A percentile compares a stretch with the other conserved stretches of the same genome.
These are phyloP conservation scores for Beauveria bassiana DNA, from an alignment of 2,329 filamentous ascomycete genomes.

Conservation along the genomic window DNA sequence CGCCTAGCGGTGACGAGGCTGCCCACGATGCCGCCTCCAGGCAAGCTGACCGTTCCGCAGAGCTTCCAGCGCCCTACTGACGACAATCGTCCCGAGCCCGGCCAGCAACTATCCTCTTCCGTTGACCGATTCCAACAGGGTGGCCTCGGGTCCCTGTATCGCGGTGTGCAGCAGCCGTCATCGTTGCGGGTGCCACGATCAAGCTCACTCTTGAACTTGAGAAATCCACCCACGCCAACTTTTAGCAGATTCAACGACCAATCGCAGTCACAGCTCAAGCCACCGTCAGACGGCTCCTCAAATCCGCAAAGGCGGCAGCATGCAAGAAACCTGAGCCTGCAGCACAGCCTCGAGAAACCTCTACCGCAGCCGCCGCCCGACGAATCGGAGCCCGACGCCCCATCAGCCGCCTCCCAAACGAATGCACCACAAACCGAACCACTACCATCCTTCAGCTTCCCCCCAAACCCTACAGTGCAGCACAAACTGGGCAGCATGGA, in stretches of 20 bases:
- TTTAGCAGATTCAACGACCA: neutral
- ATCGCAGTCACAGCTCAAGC: slow-evolving; percentile 1
- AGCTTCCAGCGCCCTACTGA: neutral
- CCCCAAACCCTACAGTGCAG: neutral
- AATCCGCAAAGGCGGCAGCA: slow-evolving; percentile 29
- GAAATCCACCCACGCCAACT: slow-evolving; percentile 2
- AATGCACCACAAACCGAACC: slow-evolving; percentile 22
- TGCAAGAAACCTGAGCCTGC: slow-evolving; percentile 47
- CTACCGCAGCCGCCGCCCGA: slow-evolving; percentile 42
- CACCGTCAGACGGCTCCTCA: slow-evolving; percentile 9
- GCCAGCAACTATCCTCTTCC: neutral
- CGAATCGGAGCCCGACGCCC: slow-evolving; percentile 2
- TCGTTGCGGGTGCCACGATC: neutral
- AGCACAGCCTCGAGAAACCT: slow-evolving; percentile 51
- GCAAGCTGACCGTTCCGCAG: slow-evolving; percentile 10
- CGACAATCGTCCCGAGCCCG: neutral
- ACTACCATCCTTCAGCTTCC: slow-evolving; percentile 5
- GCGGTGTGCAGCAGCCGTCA: slow-evolving; percentile 4
- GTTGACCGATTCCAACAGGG: slow-evolving; percentile 3
- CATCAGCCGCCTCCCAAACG: neutral
- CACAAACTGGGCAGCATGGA: slow-evolving; percentile 1
- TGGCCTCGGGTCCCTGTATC: neutral
- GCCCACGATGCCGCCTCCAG: slow-evolving; percentile 3
- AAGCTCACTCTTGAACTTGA: slow-evolving; percentile 5
- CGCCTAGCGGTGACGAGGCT: slow-evolving; percentile 5